Base-by-base conservation (phyloP, 2,329 filamentous ascomycete genomes). In the Eutypa lata region DNA sequence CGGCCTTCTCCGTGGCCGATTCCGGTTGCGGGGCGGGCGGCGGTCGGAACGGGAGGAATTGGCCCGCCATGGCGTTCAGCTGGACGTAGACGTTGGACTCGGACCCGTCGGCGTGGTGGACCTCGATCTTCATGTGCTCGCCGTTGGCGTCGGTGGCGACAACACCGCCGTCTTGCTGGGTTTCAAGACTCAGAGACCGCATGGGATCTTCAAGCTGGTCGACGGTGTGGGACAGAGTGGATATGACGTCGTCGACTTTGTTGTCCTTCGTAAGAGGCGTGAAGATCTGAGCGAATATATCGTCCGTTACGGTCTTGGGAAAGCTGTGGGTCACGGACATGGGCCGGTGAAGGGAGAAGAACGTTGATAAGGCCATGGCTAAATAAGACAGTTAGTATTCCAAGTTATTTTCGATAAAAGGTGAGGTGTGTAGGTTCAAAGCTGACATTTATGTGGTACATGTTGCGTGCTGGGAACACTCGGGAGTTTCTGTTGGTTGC, bases 321-420 rank as follows among this genome's bases (percentile, higher is more conserved):
- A 96, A 87, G 61, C 88, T 87, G 63, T 87, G 86, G 48, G 87
- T 91, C 60, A 97, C 84, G 51, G 91, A 96, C 66, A 99, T 93
- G 45, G 94, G 94, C 56, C 94, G 87, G 74, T 99, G 91, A 60
- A 96, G 88, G 57, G 92, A 95, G 78, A 97, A 97, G 80, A 99
- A 97, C 55, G 88, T 88, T 7, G 93, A 94, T 45, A 96, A 79
- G 58, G 89, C 87, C 56, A 97, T 81, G 66, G 95, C 94, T 97
- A 60, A 48, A 50, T 18, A 40, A 21, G 47, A 47, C 53, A 66
- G 61, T 67, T 57, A 59, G 58, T 38, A 51, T 21, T 44, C 7
- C 45, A 19, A 7, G 21, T 49, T 33, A 45, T 21, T 62, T 56
- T 49, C 53, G 24, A 49, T 45, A 19, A 1, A 35, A 2, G 21